These are phyloP conservation scores for Parasarocladium wereldwijsianum DNA, from an alignment of 2,329 filamentous ascomycete species.

Conservation along the genomic window DNA sequence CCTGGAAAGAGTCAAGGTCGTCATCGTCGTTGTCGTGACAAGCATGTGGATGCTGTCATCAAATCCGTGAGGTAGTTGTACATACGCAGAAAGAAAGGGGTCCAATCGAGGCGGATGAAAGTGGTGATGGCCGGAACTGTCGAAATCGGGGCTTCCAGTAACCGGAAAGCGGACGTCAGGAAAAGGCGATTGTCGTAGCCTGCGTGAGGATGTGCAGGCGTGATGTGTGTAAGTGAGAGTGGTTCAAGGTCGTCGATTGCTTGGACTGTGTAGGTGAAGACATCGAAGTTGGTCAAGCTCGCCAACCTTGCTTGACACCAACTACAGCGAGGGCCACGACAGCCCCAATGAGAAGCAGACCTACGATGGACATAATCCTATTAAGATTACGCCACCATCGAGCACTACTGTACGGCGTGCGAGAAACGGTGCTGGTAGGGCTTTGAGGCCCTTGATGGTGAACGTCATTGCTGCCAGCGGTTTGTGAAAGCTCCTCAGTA, in stretches of 20 bases:
- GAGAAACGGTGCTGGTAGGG: constrained; percentile 20
- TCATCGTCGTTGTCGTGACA: too few species aligned
- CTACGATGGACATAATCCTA: constrained; percentile 41
- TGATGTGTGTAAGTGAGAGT: background rate
- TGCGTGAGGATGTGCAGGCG: background rate
- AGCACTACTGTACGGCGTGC: constrained; percentile 34
- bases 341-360: constrained; percentile 37
- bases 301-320: constrained; percentile 35
- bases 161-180: background rate
- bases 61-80: too few species aligned
- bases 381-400: constrained; percentile 47
- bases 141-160: too few species aligned
- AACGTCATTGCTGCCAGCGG: constrained; percentile 23
- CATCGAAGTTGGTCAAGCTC: background rate
- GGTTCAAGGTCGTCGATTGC: background rate
- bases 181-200: too few species aligned
- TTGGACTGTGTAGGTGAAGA: background rate
- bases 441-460: constrained; percentile 20
- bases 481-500: constrained; percentile 32
- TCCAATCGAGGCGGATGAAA: too few species aligned
- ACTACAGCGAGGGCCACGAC: constrained; percentile 35
- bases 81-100: too few species aligned
- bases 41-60: too few species aligned
- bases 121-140: too few species aligned
- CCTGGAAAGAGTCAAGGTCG: too few species aligned